A percentile compares a stretch with the other conserved stretches of the same genome.
phyloP scores from a whole-genome alignment of 495 filamentous ascomycete genomes.

The Emericellopsis terricola region DNA sequence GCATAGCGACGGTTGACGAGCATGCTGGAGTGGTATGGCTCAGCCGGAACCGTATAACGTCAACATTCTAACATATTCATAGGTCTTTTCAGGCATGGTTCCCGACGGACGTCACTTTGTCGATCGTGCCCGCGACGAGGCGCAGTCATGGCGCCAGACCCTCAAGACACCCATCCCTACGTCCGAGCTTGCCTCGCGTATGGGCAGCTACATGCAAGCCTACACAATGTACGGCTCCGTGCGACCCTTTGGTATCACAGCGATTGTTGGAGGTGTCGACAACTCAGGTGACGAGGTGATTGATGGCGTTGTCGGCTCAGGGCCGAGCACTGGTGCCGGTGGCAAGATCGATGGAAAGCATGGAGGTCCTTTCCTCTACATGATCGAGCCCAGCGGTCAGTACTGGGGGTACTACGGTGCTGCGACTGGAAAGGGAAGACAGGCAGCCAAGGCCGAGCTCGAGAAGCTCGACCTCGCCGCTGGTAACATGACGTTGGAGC shows the following conservation, averaged over 20 bases:
- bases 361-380: conserved; percentile 86
- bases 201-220: conserved; percentile 90
- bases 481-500: conserved; percentile 53
- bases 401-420: conserved; percentile 99
- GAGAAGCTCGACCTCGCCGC: conserved; percentile 88
- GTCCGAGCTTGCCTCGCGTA: conserved; percentile 67
- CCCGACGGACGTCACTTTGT: conserved; percentile 93
- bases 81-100: conserved; percentile 87
- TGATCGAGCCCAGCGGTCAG: conserved; percentile 92
- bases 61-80: neutral
- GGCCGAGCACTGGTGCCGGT: conserved; percentile 59
- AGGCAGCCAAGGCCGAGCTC: conserved; percentile 90
- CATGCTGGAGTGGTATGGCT: conserved; percentile 76
- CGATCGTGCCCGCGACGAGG: conserved; percentile 85
- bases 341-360: conserved; percentile 59
- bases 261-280: conserved; percentile 90
- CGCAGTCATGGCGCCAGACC: conserved; percentile 64
- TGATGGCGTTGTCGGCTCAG: conserved; percentile 72
- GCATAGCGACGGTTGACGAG: conserved; percentile 84
- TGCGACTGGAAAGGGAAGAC: conserved; percentile 87
- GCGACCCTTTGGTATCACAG: conserved; percentile 87
- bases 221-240: conserved; percentile 95
- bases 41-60: neutral
- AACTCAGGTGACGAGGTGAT: conserved; percentile 59
- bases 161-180: conserved; percentile 88